Base-by-base conservation (phyloP, 192 early-diverging fungal genomes). In the Coemansia sp. region DNA sequence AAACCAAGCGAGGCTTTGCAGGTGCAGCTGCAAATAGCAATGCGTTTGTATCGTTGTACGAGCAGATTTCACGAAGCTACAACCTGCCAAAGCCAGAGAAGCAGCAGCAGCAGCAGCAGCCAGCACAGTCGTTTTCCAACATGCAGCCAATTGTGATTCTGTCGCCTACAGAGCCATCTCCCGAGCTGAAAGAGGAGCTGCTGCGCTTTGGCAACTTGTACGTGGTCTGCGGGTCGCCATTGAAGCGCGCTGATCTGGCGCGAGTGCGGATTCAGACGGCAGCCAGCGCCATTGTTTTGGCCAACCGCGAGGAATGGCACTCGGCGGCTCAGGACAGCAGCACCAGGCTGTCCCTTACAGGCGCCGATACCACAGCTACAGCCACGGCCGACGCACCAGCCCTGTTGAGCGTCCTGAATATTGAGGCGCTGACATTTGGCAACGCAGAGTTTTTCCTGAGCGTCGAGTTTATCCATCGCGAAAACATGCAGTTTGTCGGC, bases 401-500 rank as follows among this genome's bases (percentile, higher is more conserved):
- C 8, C 62, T 90, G 3, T 69, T 90, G 54, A 66, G 76, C 20
- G 79, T 85, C 34, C 63, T 90, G 23, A 90, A 90, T 39, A 82
- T 88, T 30, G 84, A 86, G 60, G 67, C 80, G 26, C 63, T 85
- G 53, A 63, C 77, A 15, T 64, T 64, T 28, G 45, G 58, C 12
- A 66, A 53, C 48, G 23, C 62, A 0, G 76, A 69, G 37, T 83
- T 83, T 42, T 88, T 89, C 74, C 69, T 87, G 47, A 83, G 80
- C 18, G 82, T 87, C 43, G 88, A 90, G 72, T 87, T 88, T 59
- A 73, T 85, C 43, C 81, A 88, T 58, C 73, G 70, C 62, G 83
- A 90, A 58, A 89, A 86, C 60, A 85, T 87, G 75, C 87, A 90
- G 71, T 83, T 89, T 56, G 81, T 90, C 38, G 87, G 88, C 21